These are phyloP conservation scores for Umbelopsis sp. DNA, from an alignment of 192 early-diverging fungal genomes.

Conservation along the genomic window DNA sequence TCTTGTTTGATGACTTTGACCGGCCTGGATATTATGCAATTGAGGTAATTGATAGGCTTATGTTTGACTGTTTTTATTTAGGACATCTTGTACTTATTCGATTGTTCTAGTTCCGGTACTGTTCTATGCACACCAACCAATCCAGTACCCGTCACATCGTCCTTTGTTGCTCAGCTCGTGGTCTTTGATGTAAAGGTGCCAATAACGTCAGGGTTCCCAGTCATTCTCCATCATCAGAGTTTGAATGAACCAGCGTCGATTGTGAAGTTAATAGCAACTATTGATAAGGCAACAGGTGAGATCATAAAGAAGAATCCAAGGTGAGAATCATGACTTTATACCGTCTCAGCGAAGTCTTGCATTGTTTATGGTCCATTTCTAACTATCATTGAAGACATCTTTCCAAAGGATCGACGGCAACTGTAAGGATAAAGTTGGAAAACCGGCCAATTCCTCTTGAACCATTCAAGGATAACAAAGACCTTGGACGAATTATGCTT, in stretches of 20 bases:
- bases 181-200: slow-evolving; percentile 94
- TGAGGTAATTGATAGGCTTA: slow-evolving; percentile 47
- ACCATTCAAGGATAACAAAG: slow-evolving; percentile 81
- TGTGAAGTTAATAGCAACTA: slow-evolving; percentile 68
- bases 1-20: slow-evolving; percentile 75
- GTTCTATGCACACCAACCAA: slow-evolving; percentile 73
- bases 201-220: slow-evolving; percentile 88
- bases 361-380: not conserved
- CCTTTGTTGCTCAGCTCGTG: slow-evolving; percentile 85
- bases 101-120: slow-evolving; percentile 63
- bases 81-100: not conserved
- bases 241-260: slow-evolving; percentile 79
- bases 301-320: slow-evolving; percentile 84
- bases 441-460: slow-evolving; percentile 84
- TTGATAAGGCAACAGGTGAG: slow-evolving; percentile 85
- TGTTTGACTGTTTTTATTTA: not conserved
- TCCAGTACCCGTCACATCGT: slow-evolving; percentile 77
- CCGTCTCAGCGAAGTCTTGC: no score
- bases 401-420: slow-evolving; percentile 67
- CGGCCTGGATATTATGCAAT: slow-evolving; percentile 72
- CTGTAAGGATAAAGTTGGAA: slow-evolving; percentile 75
- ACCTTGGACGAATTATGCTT: slow-evolving; percentile 87
- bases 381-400: slow-evolving; percentile 37
- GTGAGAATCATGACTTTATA: slow-evolving; percentile 22
- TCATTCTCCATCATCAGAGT: slow-evolving; percentile 86